Conservation (phyloP, 345 rosid species). For the Stellera chamaejasme region DNA sequence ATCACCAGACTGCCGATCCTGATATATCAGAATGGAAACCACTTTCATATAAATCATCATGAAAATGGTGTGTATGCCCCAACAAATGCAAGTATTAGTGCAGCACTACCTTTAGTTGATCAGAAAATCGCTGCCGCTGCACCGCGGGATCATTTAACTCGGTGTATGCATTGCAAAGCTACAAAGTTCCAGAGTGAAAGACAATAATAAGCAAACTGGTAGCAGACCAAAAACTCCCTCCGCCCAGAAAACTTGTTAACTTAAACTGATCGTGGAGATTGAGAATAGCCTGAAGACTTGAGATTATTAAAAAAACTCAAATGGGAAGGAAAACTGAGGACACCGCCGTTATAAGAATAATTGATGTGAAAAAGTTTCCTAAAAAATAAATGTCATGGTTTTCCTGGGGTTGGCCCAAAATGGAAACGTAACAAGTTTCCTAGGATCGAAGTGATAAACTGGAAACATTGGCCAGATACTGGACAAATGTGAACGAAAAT, state of each 20-base stretch:
- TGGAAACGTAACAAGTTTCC: background rate
- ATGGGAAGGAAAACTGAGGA: background rate
- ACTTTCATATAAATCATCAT: background rate
- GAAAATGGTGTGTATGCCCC: background rate
- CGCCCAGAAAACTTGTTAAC: no score
- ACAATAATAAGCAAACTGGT: no score
- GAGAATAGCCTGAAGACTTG: no score
- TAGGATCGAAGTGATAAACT: no score
- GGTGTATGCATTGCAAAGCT: slow-evolving; percentile 95
- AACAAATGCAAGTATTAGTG: background rate
- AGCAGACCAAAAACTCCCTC: no score
- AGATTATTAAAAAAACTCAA: background rate
- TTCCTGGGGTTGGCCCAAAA: background rate
- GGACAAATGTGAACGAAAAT: no score
- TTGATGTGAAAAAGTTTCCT: no score
- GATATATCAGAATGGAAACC: slow-evolving; percentile 6
- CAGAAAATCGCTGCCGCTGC: slow-evolving; percentile 88
- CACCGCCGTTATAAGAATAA: no score
- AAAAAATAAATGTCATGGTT: no score
- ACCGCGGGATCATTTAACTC: slow-evolving; percentile 94
- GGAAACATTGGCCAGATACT: no score
- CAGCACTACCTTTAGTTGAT: slow-evolving; percentile 71
- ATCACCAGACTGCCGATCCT: slow-evolving; percentile 86
- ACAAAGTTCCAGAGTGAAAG: background rate
- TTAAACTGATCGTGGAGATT: no score